Base-by-base conservation (phyloP, 257 asterid genomes). In the Cruciata laevipes region DNA sequence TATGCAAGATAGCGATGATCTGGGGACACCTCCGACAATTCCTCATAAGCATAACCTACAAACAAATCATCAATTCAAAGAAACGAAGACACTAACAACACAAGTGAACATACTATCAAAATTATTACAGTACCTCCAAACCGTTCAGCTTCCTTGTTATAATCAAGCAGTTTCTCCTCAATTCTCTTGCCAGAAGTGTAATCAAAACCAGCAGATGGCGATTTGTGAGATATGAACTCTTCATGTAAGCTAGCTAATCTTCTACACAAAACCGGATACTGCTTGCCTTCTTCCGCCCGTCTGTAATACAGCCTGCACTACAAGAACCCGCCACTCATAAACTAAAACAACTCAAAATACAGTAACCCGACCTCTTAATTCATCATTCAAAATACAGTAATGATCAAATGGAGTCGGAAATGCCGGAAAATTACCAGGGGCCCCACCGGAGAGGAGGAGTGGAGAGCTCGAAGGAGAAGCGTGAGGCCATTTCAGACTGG, bases 151-250 rank as follows among this genome's bases (percentile, higher is more conserved):
- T 94, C 99, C 80, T 86, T 80, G 76, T 94, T 94, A 83, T 88
- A 88, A 78, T 94, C 97, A 40, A 94, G 86, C 82, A 94, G 76
- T 83, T 78, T 90, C 74, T 94, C 95, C 88, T 94, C 99, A 73
- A 90, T 85, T 78, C 84, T 94, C 83, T 81, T 80, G 47, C 97
- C 99, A 1, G 96, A 83, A 20, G 84, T 87, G 74, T 86, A 94
- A 85, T 94, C 97, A 72, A 93, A 93, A 60, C 97, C 97, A 69
- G 95, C 90, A 35, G 99, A 83, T 3, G 99, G 95, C 76, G 96
- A 93, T 78, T 78, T 88, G 73, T 86, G 76, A 31, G 96, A 83
- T 73, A 90, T 81, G 51, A 94, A 90, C 85, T 88, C 95, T 76
- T 88, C 95, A 65, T 94, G 72, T 69, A 84, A 79, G 76, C 85